These are phyloP conservation scores for Amanita polypyramis DNA, from an alignment of 768 basidiomycete species.

Conservation along the genomic window DNA sequence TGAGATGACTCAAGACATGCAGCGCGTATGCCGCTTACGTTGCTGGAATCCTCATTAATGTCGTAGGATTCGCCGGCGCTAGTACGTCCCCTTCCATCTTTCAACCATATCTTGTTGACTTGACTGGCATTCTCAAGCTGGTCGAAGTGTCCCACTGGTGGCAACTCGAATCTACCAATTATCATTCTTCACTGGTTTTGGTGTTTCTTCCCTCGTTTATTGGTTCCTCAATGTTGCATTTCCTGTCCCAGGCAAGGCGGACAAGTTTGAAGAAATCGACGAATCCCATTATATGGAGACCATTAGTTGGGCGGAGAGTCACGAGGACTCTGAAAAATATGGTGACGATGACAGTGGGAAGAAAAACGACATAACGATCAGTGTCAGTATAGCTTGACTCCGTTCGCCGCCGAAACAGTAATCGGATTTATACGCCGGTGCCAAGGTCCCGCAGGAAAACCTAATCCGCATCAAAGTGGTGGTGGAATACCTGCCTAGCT, in stretches of 20 bases:
- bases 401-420: no score
- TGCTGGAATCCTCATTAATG: constrained; percentile 70
- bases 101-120: not conserved
- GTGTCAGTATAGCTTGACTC: no score
- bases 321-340: not conserved
- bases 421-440: no score
- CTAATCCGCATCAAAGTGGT: no score
- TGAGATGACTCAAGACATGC: not conserved
- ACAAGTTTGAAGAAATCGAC: constrained; percentile 45
- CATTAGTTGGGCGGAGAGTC: not conserved
- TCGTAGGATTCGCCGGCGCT: constrained; percentile 72
- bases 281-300: not conserved
- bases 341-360: not conserved
- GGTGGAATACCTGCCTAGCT: no score
- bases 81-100: constrained; percentile 27
- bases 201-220: constrained; percentile 57
- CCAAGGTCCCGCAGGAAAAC: no score
- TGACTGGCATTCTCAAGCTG: constrained; percentile 25
- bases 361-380: not conserved
- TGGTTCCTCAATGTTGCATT: constrained; percentile 43
- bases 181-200: constrained; percentile 81
- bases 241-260: constrained; percentile 43
- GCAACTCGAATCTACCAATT: constrained; percentile 66
- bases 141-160: constrained; percentile 48
- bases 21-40: constrained; percentile 61